These are phyloP conservation scores for Craterostigma plantagineum DNA, from an alignment of 257 asterid species.

Conservation along the genomic window DNA sequence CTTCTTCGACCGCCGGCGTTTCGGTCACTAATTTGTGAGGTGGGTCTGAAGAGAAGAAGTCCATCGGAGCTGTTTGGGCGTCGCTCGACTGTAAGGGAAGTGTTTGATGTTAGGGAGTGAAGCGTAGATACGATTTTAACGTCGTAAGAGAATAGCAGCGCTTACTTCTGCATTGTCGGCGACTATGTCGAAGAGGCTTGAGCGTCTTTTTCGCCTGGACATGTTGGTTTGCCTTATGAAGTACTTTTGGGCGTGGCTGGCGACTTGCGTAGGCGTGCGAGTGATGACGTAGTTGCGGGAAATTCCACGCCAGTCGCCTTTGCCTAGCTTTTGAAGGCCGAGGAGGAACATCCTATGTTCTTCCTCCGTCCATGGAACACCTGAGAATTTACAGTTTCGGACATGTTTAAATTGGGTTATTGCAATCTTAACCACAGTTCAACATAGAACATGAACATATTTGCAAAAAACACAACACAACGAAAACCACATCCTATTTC, in stretches of 20 bases:
- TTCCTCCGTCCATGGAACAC: slow-evolving; percentile 98
- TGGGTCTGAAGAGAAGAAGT: slow-evolving; percentile 36
- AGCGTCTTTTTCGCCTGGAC: slow-evolving; percentile 88
- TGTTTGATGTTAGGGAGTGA: no score
- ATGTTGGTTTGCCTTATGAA: slow-evolving; percentile 86
- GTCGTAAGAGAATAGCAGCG: no score
- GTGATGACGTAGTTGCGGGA: slow-evolving; percentile 81
- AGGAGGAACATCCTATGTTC: slow-evolving; percentile 90
- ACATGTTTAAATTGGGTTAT: no score
- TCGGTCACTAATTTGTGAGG: slow-evolving; percentile 35
- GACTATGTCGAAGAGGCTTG: slow-evolving; percentile 91
- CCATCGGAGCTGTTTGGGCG: slow-evolving; percentile 23
- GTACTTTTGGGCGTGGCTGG: slow-evolving; percentile 97
- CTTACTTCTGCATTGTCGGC: slow-evolving; percentile 86
- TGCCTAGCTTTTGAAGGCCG: slow-evolving; percentile 95
- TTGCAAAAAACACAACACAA: no score
- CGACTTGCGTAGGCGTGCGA: slow-evolving; percentile 97
- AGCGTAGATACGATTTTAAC: no score
- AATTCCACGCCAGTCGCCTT: slow-evolving; percentile 99
- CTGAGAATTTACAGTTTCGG: no score
- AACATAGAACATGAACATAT: no score
- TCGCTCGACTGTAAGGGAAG: no score
- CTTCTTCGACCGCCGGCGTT: slow-evolving; percentile 38
- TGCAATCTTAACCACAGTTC: no score
- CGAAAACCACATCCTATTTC: no score